Conservation (phyloP, 2,329 filamentous ascomycete species). For the Arthroderma sp. region DNA sequence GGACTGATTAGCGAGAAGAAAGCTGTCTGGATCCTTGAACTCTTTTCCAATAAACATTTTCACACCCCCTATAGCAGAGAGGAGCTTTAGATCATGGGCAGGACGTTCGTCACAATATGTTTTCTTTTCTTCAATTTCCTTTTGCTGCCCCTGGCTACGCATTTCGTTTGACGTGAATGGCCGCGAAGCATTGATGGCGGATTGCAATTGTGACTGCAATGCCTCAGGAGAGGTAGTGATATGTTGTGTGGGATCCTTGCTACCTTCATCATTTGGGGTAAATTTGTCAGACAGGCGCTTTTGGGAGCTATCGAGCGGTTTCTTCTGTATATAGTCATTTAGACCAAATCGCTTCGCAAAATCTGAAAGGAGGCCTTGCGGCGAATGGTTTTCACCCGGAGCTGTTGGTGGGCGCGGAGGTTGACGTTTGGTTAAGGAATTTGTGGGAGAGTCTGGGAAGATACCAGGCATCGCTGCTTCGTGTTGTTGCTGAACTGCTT, state of each 20-base stretch:
- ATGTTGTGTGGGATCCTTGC: slow-evolving; percentile 17
- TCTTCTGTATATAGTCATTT: slow-evolving; percentile 34
- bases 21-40: slow-evolving; percentile 21
- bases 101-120: slow-evolving; percentile 75
- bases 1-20: slow-evolving; percentile 12
- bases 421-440: background rate
- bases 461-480: slow-evolving; percentile 55
- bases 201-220: slow-evolving; percentile 46
- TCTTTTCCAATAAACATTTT: slow-evolving; percentile 58
- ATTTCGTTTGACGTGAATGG: slow-evolving; percentile 61
- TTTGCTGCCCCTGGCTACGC: slow-evolving; percentile 61
- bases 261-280: background rate
- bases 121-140: slow-evolving; percentile 65
- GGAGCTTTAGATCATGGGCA: slow-evolving; percentile 59
- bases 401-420: background rate
- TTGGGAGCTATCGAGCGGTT: slow-evolving; percentile 7
- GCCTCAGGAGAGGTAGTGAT: slow-evolving; percentile 30
- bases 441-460: slow-evolving; percentile 55
- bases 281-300: background rate
- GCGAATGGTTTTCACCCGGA: slow-evolving; percentile 14
- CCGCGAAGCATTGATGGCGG: slow-evolving; percentile 66
- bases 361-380: slow-evolving; percentile 50
- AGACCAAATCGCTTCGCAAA: slow-evolving; percentile 58
- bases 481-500: slow-evolving; percentile 18
- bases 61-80: slow-evolving; percentile 58